Percentiles rank a stretch among this genome's conserved stretches.
These are phyloP conservation scores for Castanospermum australe DNA, from an alignment of 306 rosid genomes.

Conservation along the genomic window DNA sequence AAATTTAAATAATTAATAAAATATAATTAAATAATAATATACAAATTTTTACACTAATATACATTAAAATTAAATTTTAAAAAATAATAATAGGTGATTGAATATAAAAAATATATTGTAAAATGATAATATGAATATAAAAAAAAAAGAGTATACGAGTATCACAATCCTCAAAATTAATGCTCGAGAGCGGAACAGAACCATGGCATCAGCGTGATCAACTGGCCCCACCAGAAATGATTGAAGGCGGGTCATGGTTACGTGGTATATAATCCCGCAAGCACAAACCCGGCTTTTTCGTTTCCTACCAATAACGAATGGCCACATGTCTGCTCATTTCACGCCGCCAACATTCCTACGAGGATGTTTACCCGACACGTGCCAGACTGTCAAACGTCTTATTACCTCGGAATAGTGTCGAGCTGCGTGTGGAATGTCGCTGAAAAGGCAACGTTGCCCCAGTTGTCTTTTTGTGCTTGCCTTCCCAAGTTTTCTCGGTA, in stretches of 20 bases:
- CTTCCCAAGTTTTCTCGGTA: background rate
- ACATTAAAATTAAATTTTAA: too few species aligned
- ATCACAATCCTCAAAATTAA: too few species aligned
- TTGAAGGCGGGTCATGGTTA: background rate
- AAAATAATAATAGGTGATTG: too few species aligned
- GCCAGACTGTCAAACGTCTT: constrained; percentile 30
- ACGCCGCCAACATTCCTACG: constrained; percentile 38
- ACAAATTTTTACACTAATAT: too few species aligned
- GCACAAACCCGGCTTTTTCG: background rate
- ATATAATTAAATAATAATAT: too few species aligned
- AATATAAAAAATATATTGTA: too few species aligned
- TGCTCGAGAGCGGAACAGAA: too few species aligned
- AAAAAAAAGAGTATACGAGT: too few species aligned
- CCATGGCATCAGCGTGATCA: too few species aligned
- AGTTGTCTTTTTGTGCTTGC: background rate
- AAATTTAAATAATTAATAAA: too few species aligned
- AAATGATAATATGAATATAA: too few species aligned
- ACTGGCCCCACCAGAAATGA: constrained; percentile 2
- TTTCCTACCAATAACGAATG: background rate
- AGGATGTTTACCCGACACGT: constrained; percentile 29
- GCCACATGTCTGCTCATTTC: constrained; percentile 13
- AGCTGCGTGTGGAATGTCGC: background rate
- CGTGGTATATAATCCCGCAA: background rate
- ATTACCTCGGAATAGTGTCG: constrained; percentile 28
- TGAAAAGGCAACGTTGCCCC: constrained; percentile 14